Base-by-base conservation (phyloP, 2,329 filamentous ascomycete species). In the Pseudogymnoascus sp. region DNA sequence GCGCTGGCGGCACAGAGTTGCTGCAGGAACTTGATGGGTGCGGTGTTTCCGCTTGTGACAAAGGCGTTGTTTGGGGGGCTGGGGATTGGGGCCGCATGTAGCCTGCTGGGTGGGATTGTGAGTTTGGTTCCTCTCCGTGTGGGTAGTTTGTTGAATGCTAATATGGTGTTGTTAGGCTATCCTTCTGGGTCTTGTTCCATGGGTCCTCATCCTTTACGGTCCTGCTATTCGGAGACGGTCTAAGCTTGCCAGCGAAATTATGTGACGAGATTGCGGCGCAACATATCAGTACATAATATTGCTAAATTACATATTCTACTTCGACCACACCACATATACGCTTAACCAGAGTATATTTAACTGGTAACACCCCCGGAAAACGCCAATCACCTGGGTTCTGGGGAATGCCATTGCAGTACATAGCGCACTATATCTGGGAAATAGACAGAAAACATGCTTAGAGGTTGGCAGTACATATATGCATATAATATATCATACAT, bases 1-100 rank as follows among this genome's bases (percentile, higher is more conserved):
- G 92, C 92, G 0, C 77, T 96, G 5, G 92, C 92, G 0, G 90
- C 92, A 0, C 91, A 96, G 76, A 88, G 85, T 13, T 95, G 90
- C 72, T 93, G 90, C 69, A 84, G 92, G 9, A 97, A 96, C 71
- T 78, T 96, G 1, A 77, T 96, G 0, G 91, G 87, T 7, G 92
- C 91, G 1, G 75, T 86, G 0, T 96, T 97, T 65, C 92, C 92
- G 0, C 78, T 96, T 0, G 82, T 95, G 12, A 90, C 90, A 0
- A 77, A 79, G 2, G 78, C 84, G 58, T 82, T 97, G 80, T 96
- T 94, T 70, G 79, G 75, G 1, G 84, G 85, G 6, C 76, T 97
- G 42, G 88, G 88, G 0, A 86, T 87, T 68, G 82, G 82, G 5
- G 84, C 81, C 1, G 91, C 90, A 0, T 89, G 87, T 2, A 89